Evolutionary conservation across 1,284 basidiomycete genomes (phyloP), one percentile per base, ranked within the genome.

Genomic region (Volvariella volvacea): DNA sequence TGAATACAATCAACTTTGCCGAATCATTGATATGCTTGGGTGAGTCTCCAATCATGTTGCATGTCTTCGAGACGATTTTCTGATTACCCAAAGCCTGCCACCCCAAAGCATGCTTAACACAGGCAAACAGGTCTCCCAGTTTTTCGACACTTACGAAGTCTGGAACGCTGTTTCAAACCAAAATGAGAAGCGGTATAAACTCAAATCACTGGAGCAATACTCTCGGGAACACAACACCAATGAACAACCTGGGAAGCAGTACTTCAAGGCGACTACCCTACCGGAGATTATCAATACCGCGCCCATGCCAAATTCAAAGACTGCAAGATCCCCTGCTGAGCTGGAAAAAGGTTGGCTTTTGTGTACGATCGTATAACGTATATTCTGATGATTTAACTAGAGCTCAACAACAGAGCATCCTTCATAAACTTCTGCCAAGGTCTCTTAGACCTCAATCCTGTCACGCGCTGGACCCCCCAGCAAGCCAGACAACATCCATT

Each of bases 401-500:
- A 98, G 67, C 82, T 95, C 74, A 88, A 92, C 55, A 93, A 93
- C 56, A 80, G 95, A 40, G 79, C 88, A 47, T 87, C 93, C 14
- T 98, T 99, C 65, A 92, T 97, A 65, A 94, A 99, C 68, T 99
- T 99, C 68, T 95, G 95, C 49, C 83, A 92, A 59, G 95, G 95
- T 15, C 70, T 99, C 32, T 73, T 99, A 47, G 88, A 96, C 62
- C 73, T 98, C 68, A 92, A 99, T 59, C 95, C 96, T 14, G 83
- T 94, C 48, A 87, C 92, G 55, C 76, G 95, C 48, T 99, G 95
- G 96, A 89, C 94, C 7, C 95, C 96, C 21, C 92, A 97, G 60
- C 94, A 99, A 66, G 95, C 95, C 31, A 78, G 88, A 47, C 71
- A 90, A 60, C 96, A 99, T 65, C 95, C 95, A 2, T 99, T 99